phyloP scores from a whole-genome alignment of 257 asterid genomes.

The Solanum megistacrolobum region DNA sequence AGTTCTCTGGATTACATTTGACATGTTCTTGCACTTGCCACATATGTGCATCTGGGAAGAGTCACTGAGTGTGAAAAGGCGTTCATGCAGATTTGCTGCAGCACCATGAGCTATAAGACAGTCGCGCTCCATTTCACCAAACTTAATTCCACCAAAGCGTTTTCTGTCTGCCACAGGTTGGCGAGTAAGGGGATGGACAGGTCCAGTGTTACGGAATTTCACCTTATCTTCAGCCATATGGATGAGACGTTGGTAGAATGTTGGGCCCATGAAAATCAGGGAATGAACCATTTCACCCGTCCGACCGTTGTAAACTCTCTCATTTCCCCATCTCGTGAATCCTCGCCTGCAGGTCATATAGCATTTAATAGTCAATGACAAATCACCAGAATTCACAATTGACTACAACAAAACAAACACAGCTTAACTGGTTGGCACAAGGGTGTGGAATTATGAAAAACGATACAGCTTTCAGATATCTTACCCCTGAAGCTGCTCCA shows the following conservation, averaged over 20 bases:
- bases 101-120: slow-evolving; percentile 95
- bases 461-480: neutral
- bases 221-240: slow-evolving; percentile 98
- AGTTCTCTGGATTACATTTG: slow-evolving; percentile 59
- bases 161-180: slow-evolving; percentile 97
- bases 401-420: neutral
- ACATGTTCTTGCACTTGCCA: slow-evolving; percentile 64
- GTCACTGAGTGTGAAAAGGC: slow-evolving; percentile 88
- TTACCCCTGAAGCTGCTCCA: slow-evolving; percentile 79
- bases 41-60: slow-evolving; percentile 83
- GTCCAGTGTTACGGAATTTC: slow-evolving; percentile 77
- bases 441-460: neutral
- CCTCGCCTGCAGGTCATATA: slow-evolving; percentile 45
- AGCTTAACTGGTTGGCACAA: neutral
- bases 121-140: slow-evolving; percentile 94
- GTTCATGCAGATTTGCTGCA: slow-evolving; percentile 76
- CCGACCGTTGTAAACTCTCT: slow-evolving; percentile 71
- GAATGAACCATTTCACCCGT: slow-evolving; percentile 60
- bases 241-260: slow-evolving; percentile 79
- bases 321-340: slow-evolving; percentile 81
- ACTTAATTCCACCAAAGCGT: slow-evolving; percentile 84
- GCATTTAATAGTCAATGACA: neutral
- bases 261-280: slow-evolving; percentile 85
- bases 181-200: slow-evolving; percentile 92
- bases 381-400: neutral